These are phyloP conservation scores for Metarhizium album DNA, from an alignment of 2,329 filamentous ascomycete genomes.

Conservation along the genomic window DNA sequence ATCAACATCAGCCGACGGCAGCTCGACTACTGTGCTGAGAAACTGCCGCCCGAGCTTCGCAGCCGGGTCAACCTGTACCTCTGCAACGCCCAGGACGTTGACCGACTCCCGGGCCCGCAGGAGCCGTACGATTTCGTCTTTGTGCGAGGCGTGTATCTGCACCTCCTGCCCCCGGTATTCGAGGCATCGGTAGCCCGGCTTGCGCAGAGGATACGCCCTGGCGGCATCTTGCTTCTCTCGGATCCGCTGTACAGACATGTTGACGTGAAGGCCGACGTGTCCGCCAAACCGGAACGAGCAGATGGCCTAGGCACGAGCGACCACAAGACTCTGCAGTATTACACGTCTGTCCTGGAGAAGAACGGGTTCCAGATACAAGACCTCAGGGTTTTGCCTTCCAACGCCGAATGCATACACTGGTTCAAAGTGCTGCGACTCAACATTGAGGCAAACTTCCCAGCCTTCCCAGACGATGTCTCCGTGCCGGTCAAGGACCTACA, in stretches of 20 bases:
- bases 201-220: constrained; percentile 1
- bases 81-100: constrained; percentile 1
- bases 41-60: background rate
- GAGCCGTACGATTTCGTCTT: constrained; percentile 1
- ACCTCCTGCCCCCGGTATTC: constrained; percentile 1
- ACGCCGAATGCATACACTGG: constrained; percentile 5
- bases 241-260: constrained; percentile 2
- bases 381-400: constrained; percentile 4
- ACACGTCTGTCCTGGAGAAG: background rate
- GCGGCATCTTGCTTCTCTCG: constrained; percentile 2
- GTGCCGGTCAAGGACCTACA: background rate
- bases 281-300: background rate
- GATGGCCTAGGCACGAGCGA: background rate
- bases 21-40: constrained; percentile 3
- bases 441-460: constrained; percentile 3
- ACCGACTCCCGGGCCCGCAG: background rate
- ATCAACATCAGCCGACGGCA: constrained; percentile 5
- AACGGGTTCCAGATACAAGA: constrained; percentile 4
- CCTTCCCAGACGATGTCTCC: background rate
- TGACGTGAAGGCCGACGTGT: background rate
- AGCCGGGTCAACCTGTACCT: constrained; percentile 1
- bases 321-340: constrained; percentile 3
- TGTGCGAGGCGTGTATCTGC: constrained; percentile 1
- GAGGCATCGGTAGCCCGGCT: constrained; percentile 4
- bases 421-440: constrained; percentile 3